These are phyloP conservation scores for Leccinum subgranulosum DNA, from an alignment of 768 basidiomycete species.

Conservation along the genomic window DNA sequence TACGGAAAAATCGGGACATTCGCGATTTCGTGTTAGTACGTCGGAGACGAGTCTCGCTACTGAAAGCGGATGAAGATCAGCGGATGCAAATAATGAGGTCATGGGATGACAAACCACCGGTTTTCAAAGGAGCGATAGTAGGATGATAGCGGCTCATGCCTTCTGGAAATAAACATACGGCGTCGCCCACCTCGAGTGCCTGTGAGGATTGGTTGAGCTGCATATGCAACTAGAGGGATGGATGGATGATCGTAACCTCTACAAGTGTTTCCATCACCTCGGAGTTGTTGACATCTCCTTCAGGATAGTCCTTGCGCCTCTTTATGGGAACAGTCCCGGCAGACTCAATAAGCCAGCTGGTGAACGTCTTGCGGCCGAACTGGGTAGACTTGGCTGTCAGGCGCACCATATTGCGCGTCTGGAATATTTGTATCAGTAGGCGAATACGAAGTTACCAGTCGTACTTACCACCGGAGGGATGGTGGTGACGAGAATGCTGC, in stretches of 20 bases:
- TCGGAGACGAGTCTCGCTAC: constrained; percentile 83
- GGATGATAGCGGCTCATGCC: constrained; percentile 85
- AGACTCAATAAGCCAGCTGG: constrained; percentile 87
- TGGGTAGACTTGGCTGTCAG: constrained; percentile 87
- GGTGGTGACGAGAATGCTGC: constrained; percentile 68
- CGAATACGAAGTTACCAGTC: constrained; percentile 1
- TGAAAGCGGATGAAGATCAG: constrained; percentile 24
- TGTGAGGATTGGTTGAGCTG: constrained; percentile 29
- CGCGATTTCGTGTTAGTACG: constrained; percentile 63
- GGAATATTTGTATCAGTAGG: constrained; percentile 5
- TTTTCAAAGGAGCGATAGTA: constrained; percentile 83
- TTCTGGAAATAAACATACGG: constrained; percentile 83
- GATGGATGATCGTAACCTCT: constrained; percentile 41
- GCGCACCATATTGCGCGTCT: constrained; percentile 78
- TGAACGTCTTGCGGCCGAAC: constrained; percentile 80
- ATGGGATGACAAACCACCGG: constrained; percentile 58
- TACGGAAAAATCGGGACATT: constrained; percentile 68
- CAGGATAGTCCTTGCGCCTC: constrained; percentile 65
- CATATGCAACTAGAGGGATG: neutral
- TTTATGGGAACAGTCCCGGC: constrained; percentile 85
- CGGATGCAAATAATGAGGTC: neutral
- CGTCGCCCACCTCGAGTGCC: constrained; percentile 75
- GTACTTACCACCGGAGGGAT: constrained; percentile 61
- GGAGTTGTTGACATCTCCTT: constrained; percentile 60
- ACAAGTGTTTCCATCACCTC: constrained; percentile 66